phyloP scores from a whole-genome alignment of 768 basidiomycete species.

The Naganishia randhawae region DNA sequence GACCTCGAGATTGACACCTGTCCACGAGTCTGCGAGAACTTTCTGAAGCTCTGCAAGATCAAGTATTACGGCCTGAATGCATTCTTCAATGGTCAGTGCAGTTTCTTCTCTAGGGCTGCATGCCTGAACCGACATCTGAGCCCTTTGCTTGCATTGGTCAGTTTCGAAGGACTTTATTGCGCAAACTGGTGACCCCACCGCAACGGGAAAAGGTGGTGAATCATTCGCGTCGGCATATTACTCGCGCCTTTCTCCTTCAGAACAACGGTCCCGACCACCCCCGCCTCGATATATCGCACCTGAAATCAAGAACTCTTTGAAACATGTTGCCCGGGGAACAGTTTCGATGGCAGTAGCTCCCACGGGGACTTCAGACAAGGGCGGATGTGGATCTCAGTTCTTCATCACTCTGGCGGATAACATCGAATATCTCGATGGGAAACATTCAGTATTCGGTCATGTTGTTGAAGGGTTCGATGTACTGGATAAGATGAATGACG shows the following conservation, averaged over 20 bases:
- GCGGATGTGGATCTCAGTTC: slow-evolving; percentile 88
- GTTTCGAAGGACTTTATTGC: slow-evolving; percentile 97
- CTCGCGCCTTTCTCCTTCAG: slow-evolving; percentile 24
- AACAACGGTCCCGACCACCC: slow-evolving; percentile 51
- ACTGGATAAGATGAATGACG: slow-evolving; percentile 85
- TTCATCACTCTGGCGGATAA: slow-evolving; percentile 87
- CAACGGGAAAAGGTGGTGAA: slow-evolving; percentile 89
- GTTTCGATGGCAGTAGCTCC: slow-evolving; percentile 98
- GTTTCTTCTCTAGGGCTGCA: background rate
- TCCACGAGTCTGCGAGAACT: slow-evolving; percentile 89
- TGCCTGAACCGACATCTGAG: slow-evolving; percentile 1
- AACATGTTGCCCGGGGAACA: slow-evolving; percentile 78
- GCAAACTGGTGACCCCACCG: slow-evolving; percentile 92
- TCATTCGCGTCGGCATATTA: slow-evolving; percentile 70
- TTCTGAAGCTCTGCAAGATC: slow-evolving; percentile 92
- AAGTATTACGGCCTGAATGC: slow-evolving; percentile 96
- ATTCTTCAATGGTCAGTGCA: slow-evolving; percentile 86
- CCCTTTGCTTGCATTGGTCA: slow-evolving; percentile 47
- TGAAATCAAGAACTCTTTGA: slow-evolving; percentile 63
- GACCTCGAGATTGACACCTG: slow-evolving; percentile 88
- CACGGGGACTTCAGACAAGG: slow-evolving; percentile 51
- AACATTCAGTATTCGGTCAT: slow-evolving; percentile 89
- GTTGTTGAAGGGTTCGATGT: slow-evolving; percentile 93
- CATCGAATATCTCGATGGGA: slow-evolving; percentile 92
- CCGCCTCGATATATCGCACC: slow-evolving; percentile 81